Percentiles rank a stretch among this genome's conserved stretches.
These are phyloP conservation scores for Aspergillus neotritici DNA, from an alignment of 2,329 filamentous ascomycete genomes.

Conservation along the genomic window DNA sequence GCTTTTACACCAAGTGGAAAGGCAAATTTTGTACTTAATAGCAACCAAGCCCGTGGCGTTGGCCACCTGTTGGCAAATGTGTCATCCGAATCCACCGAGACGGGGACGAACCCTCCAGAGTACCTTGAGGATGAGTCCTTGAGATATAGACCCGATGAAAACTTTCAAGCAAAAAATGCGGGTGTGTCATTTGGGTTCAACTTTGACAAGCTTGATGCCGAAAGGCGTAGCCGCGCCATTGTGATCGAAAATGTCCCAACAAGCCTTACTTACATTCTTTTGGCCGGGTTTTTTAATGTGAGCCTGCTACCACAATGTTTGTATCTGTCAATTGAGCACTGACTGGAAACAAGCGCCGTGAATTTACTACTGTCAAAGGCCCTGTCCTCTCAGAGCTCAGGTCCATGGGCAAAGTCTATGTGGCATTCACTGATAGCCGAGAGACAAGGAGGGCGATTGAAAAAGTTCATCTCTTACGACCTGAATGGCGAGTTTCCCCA, in stretches of 20 bases:
- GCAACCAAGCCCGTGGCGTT: slow-evolving; percentile 10
- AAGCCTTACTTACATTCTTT: slow-evolving; percentile 27
- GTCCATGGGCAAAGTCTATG: slow-evolving; percentile 43
- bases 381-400: slow-evolving; percentile 34
- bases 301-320: slow-evolving; percentile 10
- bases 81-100: slow-evolving; percentile 13
- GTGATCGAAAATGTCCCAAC: slow-evolving; percentile 29
- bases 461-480: slow-evolving; percentile 41
- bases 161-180: slow-evolving; percentile 10
- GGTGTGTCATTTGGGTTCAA: slow-evolving; percentile 8
- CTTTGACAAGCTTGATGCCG: slow-evolving; percentile 19
- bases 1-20: slow-evolving; percentile 52
- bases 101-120: slow-evolving; percentile 5
- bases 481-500: slow-evolving; percentile 46
- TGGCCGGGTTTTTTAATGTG: slow-evolving; percentile 38
- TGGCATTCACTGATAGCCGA: slow-evolving; percentile 57
- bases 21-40: slow-evolving; percentile 7
- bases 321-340: not conserved
- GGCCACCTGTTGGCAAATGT: slow-evolving; percentile 18
- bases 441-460: slow-evolving; percentile 51
- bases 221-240: slow-evolving; percentile 27
- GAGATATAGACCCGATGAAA: slow-evolving; percentile 22
- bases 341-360: slow-evolving; percentile 22
- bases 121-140: slow-evolving; percentile 10
- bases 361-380: slow-evolving; percentile 34